Evolutionary conservation across 2,329 filamentous ascomycete genomes (phyloP), one percentile per base, ranked within the genome.

Genomic region (Curvularia eragrostidis): DNA sequence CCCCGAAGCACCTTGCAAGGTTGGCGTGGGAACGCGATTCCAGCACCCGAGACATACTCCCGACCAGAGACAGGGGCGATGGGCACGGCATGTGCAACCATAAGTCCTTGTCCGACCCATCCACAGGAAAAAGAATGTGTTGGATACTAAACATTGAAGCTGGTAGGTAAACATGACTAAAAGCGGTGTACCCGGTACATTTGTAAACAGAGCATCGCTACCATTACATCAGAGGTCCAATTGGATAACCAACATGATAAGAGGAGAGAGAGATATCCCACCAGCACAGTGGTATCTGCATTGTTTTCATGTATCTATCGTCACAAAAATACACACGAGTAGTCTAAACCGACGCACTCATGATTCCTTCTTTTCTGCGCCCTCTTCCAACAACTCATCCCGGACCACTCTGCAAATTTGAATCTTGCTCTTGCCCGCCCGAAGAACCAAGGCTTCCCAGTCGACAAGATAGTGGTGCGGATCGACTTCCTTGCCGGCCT

Each of bases 381-480:
- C 18, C 43, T 42, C 43, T 3, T 41, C 24, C 26, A 5, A 21
- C 19, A 15, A 79, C 34, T 81, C 79, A 56, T 88, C 85, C 12
- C 78, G 76, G 5, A 88, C 72, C 41, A 88, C 79, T 44, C 81
- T 80, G 28, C 87, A 79, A 21, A 87, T 75, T 65, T 83, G 84
- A 34, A 87, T 78, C 65, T 84, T 87, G 80, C 83, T 86, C 68
- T 89, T 89, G 7, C 86, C 86, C 1, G 82, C 65, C 58, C 84
- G 78, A 9, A 88, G 62, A 8, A 88, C 79, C n/a, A 89, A 63
- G 2, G 84, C 69, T 1, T 81, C 76, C 26, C 76, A 84, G 59
- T 87, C 84, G 18, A 91, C 83, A 34, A 87, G 72, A 52, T 80
- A 90, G 54, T 85, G 84, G 56, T 80, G 69, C 0, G 86, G 88